Percentiles rank a stretch among this genome's conserved stretches.
These are phyloP conservation scores for Auricularia sp. DNA, from an alignment of 768 basidiomycete genomes.

Conservation along the genomic window DNA sequence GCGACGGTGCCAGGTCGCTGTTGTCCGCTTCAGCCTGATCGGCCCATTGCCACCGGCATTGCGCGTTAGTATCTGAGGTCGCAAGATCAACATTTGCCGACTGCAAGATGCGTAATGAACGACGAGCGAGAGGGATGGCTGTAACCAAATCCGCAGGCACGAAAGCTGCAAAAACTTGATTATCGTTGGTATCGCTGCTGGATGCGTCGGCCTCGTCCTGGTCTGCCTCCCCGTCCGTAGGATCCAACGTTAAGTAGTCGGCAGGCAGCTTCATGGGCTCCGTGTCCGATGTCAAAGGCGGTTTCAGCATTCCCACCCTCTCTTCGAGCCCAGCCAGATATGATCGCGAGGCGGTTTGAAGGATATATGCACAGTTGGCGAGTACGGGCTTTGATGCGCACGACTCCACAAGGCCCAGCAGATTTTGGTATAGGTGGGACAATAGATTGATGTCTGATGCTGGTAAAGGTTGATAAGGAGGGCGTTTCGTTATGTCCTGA, in stretches of 20 bases:
- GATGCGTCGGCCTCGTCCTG: not conserved
- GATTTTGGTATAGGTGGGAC: not conserved
- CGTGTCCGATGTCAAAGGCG: not conserved
- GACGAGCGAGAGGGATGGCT: not conserved
- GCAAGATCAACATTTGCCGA: not conserved
- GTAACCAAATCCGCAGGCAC: not conserved
- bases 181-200: not conserved
- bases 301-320: not conserved
- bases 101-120: not conserved
- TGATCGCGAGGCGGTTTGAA: not conserved
- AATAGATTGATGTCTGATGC: not conserved
- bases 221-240: not conserved
- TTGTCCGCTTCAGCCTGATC: not conserved
- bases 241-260: not conserved
- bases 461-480: not conserved
- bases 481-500: not conserved
- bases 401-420: not conserved
- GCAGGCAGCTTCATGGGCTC: not conserved
- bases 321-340: not conserved
- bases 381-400: not conserved
- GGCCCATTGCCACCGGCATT: not conserved
- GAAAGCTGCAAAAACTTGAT: not conserved
- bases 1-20: not conserved
- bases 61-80: not conserved
- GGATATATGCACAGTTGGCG: not conserved